Conservation (phyloP, 2,329 filamentous ascomycete species). For the Beauveria varroae region DNA sequence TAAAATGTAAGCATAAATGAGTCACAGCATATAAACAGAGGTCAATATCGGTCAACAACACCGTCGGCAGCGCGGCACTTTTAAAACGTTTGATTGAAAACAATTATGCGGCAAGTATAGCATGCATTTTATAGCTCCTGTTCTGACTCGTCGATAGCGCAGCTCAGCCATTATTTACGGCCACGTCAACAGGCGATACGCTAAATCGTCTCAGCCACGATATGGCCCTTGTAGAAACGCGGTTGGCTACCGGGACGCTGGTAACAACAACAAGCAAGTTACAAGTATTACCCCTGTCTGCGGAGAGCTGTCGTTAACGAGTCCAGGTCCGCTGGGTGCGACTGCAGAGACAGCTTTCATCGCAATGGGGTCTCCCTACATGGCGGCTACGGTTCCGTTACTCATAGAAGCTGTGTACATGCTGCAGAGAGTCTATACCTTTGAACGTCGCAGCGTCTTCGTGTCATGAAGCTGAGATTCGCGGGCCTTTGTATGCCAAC, state of each 20-base stretch:
- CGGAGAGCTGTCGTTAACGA: conserved; percentile 21
- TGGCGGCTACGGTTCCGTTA: conserved; percentile 39
- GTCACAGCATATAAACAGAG: not conserved
- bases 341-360: conserved; percentile 31
- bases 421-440: conserved; percentile 24
- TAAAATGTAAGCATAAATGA: not conserved
- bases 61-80: conserved; percentile 20
- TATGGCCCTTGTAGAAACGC: conserved; percentile 17
- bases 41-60: conserved; percentile 13
- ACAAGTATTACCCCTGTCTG: conserved; percentile 23
- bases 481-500: conserved; percentile 22
- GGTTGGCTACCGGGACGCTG: not conserved
- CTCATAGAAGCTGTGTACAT: conserved; percentile 17
- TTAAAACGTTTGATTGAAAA: conserved; percentile 19
- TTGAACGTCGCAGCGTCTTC: conserved; percentile 24
- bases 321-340: conserved; percentile 16
- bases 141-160: conserved; percentile 17
- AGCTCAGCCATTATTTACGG: conserved; percentile 27
- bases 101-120: conserved; percentile 20
- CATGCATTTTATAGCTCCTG: not conserved
- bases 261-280: conserved; percentile 14
- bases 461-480: conserved; percentile 24
- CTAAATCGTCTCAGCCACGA: conserved; percentile 34
- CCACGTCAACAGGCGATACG: conserved; percentile 27
- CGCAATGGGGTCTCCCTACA: conserved; percentile 35